Percentiles rank a stretch among this genome's conserved stretches.
phyloP scores from a whole-genome alignment of 306 rosid genomes.

The Echinosophora koreensis region DNA sequence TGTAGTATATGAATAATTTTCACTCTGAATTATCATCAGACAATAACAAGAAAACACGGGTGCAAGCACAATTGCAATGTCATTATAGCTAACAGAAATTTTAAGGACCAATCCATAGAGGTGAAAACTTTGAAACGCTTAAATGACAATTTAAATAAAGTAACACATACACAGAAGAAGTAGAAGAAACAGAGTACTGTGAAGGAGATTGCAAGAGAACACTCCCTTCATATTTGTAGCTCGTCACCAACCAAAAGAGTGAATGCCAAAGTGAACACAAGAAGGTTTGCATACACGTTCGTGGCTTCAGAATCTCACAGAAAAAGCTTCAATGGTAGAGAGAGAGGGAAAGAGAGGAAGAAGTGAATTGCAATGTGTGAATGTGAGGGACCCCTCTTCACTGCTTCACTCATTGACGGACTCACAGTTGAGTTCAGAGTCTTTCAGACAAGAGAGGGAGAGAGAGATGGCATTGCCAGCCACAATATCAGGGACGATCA shows the following conservation, averaged over 20 bases:
- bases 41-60: not conserved
- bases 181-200: slow-evolving; percentile 42
- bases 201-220: slow-evolving; percentile 42
- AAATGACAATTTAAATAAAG: not conserved
- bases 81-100: slow-evolving; percentile 8
- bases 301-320: slow-evolving; percentile 29
- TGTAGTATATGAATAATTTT: not conserved
- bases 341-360: not conserved
- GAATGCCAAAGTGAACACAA: slow-evolving; percentile 39
- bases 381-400: slow-evolving; percentile 20
- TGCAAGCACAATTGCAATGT: slow-evolving; percentile 4
- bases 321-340: not conserved
- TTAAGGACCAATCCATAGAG: not conserved
- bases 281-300: slow-evolving; percentile 11
- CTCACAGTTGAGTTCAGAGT: not conserved
- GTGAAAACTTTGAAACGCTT: not conserved
- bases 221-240: slow-evolving; percentile 54
- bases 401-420: not conserved
- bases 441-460: slow-evolving; percentile 3
- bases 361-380: slow-evolving; percentile 16
- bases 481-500: slow-evolving; percentile 50
- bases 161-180: slow-evolving; percentile 53
- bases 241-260: slow-evolving; percentile 14
- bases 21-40: not conserved
- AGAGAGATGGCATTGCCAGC: slow-evolving; percentile 17